Evolutionary conservation across 768 basidiomycete species (phyloP).

Genomic region (Calocera cornea): DNA sequence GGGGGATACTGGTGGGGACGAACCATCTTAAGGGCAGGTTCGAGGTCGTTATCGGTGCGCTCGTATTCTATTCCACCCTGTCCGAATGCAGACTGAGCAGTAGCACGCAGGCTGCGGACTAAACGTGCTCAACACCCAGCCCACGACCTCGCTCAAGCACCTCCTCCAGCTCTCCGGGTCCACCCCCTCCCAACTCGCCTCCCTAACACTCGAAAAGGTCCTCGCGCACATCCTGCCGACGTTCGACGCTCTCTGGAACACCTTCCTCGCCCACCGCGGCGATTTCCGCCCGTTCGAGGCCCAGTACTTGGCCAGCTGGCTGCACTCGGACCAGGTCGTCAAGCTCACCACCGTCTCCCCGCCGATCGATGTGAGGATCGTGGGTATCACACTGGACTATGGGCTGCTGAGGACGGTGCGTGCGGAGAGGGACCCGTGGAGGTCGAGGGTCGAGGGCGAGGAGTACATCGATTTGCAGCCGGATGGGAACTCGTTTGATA

Average conservation of each 20-base stretch:
- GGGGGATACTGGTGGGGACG: constrained; percentile 84
- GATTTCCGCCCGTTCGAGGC: constrained; percentile 72
- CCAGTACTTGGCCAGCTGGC: constrained; percentile 67
- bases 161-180: constrained; percentile 37
- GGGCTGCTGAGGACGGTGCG: constrained; percentile 75
- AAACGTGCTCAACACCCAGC: constrained; percentile 70
- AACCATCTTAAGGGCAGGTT: constrained; percentile 60
- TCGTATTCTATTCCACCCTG: not conserved
- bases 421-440: constrained; percentile 29
- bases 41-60: constrained; percentile 68
- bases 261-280: constrained; percentile 46
- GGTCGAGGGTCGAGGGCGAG: constrained; percentile 19
- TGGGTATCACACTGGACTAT: constrained; percentile 75
- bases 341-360: constrained; percentile 68
- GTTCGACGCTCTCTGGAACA: constrained; percentile 68
- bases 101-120: constrained; percentile 61
- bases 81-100: not conserved
- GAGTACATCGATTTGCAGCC: constrained; percentile 84
- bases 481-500: constrained; percentile 92
- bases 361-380: constrained; percentile 54
- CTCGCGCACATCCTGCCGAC: constrained; percentile 58
- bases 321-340: constrained; percentile 78
- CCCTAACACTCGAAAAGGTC: constrained; percentile 56
- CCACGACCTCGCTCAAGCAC: constrained; percentile 69
- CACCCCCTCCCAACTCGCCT: constrained; percentile 17